A percentile compares a stretch with the other conserved stretches of the same genome.
Evolutionary conservation across 164 flowering plant genomes (phyloP).

Genomic region (Taxillus chinensis): DNA sequence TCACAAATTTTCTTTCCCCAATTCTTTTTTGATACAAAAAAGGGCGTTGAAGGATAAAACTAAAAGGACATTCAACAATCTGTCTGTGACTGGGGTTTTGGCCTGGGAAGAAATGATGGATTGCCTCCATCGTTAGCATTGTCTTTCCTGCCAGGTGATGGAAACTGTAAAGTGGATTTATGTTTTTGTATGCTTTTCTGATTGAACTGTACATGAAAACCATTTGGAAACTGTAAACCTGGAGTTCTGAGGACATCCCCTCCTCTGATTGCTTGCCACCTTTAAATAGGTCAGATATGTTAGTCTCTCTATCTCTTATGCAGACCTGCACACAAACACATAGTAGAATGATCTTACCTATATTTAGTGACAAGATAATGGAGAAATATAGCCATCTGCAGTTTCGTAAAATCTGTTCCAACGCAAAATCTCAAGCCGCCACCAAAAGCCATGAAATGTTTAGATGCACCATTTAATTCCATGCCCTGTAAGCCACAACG

Average conservation of each 20-base stretch:
- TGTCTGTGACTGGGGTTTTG: background rate
- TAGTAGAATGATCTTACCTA: conserved; percentile 25
- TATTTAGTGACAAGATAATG: conserved; percentile 53
- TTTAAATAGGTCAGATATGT: conserved; percentile 23
- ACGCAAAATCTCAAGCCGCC: conserved; percentile 70
- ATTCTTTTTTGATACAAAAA: conserved; percentile 6
- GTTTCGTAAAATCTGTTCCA: conserved; percentile 56
- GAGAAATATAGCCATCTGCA: conserved; percentile 64
- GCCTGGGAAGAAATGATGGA: conserved; percentile 4
- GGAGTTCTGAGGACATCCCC: conserved; percentile 79
- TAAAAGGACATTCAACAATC: background rate
- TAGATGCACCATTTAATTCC: conserved; percentile 33
- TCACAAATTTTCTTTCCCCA: background rate
- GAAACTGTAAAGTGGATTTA: background rate
- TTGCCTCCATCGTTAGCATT: conserved; percentile 5
- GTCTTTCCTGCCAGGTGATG: conserved; percentile 3
- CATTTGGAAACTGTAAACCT: conserved; percentile 80
- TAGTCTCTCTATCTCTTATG: conserved; percentile 10
- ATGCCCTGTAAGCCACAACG: conserved; percentile 20
- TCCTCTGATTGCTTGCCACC: conserved; percentile 68
- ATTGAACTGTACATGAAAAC: conserved; percentile 48
- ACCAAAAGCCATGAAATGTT: conserved; percentile 70
- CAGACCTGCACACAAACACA: background rate
- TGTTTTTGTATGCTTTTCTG: conserved; percentile 24
- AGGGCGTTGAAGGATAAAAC: conserved; percentile 10